Evolutionary conservation across 1,284 basidiomycete genomes (phyloP).

Genomic region (Sporisorium scitamineum): DNA sequence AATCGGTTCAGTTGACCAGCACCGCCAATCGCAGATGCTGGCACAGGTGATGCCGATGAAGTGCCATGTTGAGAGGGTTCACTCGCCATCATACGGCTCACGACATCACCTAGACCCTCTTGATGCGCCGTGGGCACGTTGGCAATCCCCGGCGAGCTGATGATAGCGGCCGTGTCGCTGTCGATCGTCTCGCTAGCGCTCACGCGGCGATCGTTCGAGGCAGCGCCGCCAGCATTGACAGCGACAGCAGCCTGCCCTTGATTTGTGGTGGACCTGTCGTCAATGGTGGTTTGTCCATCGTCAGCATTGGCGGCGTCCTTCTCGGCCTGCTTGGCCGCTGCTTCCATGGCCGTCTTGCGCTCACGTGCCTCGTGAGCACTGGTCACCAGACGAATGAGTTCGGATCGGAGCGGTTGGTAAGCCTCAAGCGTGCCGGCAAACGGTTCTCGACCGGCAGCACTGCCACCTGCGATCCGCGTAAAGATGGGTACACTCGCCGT

Average conservation of each 20-base stretch:
- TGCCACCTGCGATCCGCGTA: constrained; percentile 16
- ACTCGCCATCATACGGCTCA: constrained; percentile 43
- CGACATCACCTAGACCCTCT: constrained; percentile 43
- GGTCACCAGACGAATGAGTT: constrained; percentile 33
- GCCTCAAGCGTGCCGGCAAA: constrained; percentile 33
- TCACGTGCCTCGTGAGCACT: constrained; percentile 38
- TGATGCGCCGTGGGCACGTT: constrained; percentile 29
- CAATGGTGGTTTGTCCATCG: constrained; percentile 47
- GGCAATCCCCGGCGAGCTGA: constrained; percentile 26
- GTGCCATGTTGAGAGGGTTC: constrained; percentile 16
- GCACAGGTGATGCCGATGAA: constrained; percentile 4
- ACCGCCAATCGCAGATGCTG: constrained; percentile 20
- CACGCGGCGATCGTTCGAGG: constrained; percentile 21
- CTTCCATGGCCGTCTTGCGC: constrained; percentile 41
- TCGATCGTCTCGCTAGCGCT: constrained; percentile 49
- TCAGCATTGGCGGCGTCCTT: constrained; percentile 43
- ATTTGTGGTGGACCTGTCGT: constrained; percentile 40
- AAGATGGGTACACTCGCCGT: constrained; percentile 65
- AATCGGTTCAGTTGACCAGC: not conserved
- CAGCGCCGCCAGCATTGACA: not conserved
- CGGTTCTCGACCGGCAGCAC: constrained; percentile 15
- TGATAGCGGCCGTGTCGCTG: constrained; percentile 42
- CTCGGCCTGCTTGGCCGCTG: constrained; percentile 39
- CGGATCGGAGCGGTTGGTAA: constrained; percentile 40
- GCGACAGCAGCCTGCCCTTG: constrained; percentile 5